Evolutionary conservation across 352 stramenopile species (phyloP).

Genomic region (Nothophytophthora sp.): DNA sequence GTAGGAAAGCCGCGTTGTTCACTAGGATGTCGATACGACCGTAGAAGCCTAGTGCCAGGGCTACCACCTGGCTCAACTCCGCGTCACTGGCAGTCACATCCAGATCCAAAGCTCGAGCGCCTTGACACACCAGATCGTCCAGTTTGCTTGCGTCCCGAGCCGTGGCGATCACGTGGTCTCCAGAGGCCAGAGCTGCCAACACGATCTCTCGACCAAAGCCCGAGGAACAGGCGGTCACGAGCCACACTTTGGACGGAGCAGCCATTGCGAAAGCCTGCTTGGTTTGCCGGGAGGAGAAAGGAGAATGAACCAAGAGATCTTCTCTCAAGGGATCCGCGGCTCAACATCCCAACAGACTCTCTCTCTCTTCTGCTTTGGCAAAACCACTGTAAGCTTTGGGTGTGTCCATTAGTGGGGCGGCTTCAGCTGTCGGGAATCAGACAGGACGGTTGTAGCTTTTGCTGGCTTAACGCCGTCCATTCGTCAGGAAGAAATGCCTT

Average conservation of each 20-base stretch:
- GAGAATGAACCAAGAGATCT: conserved; percentile 12
- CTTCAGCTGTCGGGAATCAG: too few species aligned
- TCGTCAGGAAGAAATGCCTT: too few species aligned
- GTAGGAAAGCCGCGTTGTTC: conserved; percentile 50
- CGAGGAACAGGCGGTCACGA: conserved; percentile 54
- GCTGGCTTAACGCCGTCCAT: too few species aligned
- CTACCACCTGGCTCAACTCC: conserved; percentile 24
- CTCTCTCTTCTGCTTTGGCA: too few species aligned
- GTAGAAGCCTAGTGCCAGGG: conserved; percentile 33
- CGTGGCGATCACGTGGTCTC: conserved; percentile 52
- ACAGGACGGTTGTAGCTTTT: too few species aligned
- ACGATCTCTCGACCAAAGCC: conserved; percentile 52
- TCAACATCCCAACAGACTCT: too few species aligned
- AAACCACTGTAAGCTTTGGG: too few species aligned
- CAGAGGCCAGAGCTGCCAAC: conserved; percentile 35
- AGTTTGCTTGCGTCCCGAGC: conserved; percentile 38
- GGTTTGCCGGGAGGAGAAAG: conserved; percentile 7
- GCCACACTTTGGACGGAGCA: conserved; percentile 55
- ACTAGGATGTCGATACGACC: conserved; percentile 55
- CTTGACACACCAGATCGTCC: conserved; percentile 30
- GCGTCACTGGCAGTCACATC: conserved; percentile 48
- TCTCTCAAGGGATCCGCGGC: too few species aligned
- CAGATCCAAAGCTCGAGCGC: conserved; percentile 27
- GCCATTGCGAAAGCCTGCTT: too few species aligned
- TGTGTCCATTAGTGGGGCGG: too few species aligned